phyloP scores from a whole-genome alignment of 176 grass and related monocot genomes.

The Leersia perrieri region DNA sequence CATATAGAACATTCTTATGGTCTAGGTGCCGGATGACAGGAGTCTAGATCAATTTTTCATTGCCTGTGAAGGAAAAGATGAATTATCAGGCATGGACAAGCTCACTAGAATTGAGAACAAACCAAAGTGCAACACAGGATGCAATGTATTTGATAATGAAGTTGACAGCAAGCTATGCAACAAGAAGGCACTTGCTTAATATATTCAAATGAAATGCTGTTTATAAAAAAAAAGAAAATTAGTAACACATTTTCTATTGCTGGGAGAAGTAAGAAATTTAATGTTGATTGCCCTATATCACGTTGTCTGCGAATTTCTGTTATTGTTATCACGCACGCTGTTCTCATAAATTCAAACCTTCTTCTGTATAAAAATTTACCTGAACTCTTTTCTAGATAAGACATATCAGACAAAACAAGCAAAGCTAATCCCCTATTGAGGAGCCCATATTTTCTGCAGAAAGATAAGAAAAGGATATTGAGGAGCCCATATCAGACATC shows the following conservation, averaged over 20 bases:
- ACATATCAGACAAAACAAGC: constrained; percentile 88
- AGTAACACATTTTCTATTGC: background rate
- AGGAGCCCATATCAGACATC: too few relatives aligned
- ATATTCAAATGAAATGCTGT: background rate
- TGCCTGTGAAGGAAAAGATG: constrained; percentile 52
- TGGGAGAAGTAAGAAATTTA: background rate
- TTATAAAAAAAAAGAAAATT: background rate
- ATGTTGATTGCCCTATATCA: background rate
- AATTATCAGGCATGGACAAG: constrained; percentile 15
- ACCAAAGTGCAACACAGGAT: background rate
- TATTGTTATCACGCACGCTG: background rate
- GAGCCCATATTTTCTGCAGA: too few relatives aligned
- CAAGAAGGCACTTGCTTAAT: constrained; percentile 2
- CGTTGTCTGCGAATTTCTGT: background rate
- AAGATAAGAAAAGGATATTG: too few relatives aligned
- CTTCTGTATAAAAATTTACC: constrained; percentile 40
- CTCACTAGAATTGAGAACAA: background rate
- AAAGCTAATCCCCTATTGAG: constrained; percentile 69
- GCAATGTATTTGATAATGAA: background rate
- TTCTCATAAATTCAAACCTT: background rate
- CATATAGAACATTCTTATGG: constrained; percentile 69
- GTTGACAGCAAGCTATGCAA: constrained; percentile 1
- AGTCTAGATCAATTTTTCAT: constrained; percentile 72
- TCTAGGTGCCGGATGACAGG: constrained; percentile 82
- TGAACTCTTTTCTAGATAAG: constrained; percentile 68